Base-by-base conservation (phyloP, 164 flowering plant genomes). In the Magnolia kwangsiensis region DNA sequence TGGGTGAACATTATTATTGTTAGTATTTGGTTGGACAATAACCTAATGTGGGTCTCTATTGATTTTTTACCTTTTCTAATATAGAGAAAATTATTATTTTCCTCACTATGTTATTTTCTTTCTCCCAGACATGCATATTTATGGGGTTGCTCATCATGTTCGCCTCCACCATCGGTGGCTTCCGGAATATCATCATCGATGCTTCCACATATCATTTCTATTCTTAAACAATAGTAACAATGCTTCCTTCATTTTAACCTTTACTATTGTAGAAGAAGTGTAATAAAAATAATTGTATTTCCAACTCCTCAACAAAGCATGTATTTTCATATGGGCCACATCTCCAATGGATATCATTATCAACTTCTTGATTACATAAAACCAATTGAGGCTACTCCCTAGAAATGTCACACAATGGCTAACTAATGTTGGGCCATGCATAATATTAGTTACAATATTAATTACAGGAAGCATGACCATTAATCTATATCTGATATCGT, bases 91-190 rank as follows among this genome's bases (percentile, higher is more conserved):
- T 14, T 55, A 14, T 55, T 55, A 55, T 14, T 55, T 14, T 55
- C 16, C 59, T 55, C 14, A 55, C 8, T 55, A 55, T 55, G 59
- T 14, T 51, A 9, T 14, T 67, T 24, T 24, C 20, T 50, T 61
- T 70, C 24, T 78, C 73, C 65, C 95, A 92, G 96, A 83, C 65
- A 19, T 82, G 87, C 84, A 95, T 95, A 80, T 63, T 81, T 69
- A 65, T 90, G 65, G 97, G 98, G 20, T 75, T 87, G 69, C 90
- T 90, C 88, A 87, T 93, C n/a, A 90, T 92, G 96, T 64, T 90
- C 69, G 94, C 93, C 20, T 95, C 98, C 1, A 90, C 97, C 0
- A 82, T 90, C 8, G 97, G 98, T 0, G 97, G 97, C 8, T 79
- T 95, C 31, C 81, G 95, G 71, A 95, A 90, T 80, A 92, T 93